Conservation (phyloP, 352 stramenopile genomes). For the Globisporangium cystogenes region DNA sequence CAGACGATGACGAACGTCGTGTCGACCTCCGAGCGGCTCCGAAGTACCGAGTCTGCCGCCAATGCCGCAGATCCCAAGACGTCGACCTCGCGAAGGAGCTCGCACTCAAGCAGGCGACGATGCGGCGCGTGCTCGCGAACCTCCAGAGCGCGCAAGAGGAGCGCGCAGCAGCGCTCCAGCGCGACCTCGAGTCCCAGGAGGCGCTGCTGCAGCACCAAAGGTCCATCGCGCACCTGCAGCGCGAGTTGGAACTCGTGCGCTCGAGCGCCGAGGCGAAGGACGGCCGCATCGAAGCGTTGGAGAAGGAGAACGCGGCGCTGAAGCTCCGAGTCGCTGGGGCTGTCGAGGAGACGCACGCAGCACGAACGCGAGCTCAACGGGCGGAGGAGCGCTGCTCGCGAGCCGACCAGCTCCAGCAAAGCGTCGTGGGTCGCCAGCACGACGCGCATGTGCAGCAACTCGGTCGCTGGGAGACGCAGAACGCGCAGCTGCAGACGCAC, state of each 20-base stretch:
- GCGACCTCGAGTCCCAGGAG: constrained; percentile 1
- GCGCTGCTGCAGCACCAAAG: constrained; percentile 2
- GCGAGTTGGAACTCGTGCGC: constrained; percentile 1
- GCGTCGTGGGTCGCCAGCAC: background rate
- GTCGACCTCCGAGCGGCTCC: background rate
- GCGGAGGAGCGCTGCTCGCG: background rate
- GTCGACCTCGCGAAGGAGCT: constrained; percentile 29
- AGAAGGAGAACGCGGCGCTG: constrained; percentile 2
- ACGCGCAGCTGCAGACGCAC: constrained; percentile 2
- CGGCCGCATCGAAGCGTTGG: background rate
- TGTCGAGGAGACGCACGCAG: constrained; percentile 6
- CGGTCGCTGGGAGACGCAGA: background rate
- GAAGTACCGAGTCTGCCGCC: constrained; percentile 20
- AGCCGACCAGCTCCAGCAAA: background rate
- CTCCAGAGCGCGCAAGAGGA: constrained; percentile 19
- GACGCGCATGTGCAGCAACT: background rate
- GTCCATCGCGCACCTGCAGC: constrained; percentile 4
- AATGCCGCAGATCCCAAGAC: constrained; percentile 24
- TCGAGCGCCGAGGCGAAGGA: background rate
- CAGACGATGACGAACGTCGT: background rate
- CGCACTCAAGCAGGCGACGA: constrained; percentile 16
- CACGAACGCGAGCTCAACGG: background rate
- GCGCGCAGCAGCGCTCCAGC: background rate
- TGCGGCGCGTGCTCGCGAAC: constrained; percentile 19
- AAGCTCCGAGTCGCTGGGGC: constrained; percentile 1